A percentile compares a stretch with the other conserved stretches of the same genome.
These are phyloP conservation scores for Oropetium thomaeum DNA, from an alignment of 176 grass and related monocot species.

Conservation along the genomic window DNA sequence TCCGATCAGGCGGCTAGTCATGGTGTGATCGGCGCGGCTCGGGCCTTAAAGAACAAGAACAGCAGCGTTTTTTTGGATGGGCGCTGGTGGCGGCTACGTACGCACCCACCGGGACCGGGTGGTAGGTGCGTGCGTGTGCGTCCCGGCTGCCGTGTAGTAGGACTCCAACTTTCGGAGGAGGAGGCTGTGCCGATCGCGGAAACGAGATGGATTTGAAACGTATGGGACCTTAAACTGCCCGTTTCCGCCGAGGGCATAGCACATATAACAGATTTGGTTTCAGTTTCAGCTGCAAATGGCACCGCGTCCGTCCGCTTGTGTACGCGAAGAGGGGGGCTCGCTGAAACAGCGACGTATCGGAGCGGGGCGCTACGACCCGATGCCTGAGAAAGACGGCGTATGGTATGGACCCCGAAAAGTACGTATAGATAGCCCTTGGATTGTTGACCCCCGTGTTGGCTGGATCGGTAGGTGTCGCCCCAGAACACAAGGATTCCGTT, in stretches of 20 bases:
- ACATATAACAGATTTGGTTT: background rate
- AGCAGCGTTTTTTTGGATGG: conserved; percentile 7
- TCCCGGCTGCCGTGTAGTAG: too few relatives aligned
- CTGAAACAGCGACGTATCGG: conserved; percentile 20
- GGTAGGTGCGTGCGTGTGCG: background rate
- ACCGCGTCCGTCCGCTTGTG: background rate
- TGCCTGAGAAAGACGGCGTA: conserved; percentile 40
- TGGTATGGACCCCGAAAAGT: conserved; percentile 38
- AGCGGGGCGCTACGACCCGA: background rate
- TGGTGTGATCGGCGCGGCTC: background rate
- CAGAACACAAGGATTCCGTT: background rate
- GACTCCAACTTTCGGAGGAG: too few relatives aligned
- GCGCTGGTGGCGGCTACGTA: background rate
- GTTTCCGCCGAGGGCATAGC: background rate
- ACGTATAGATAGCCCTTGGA: background rate
- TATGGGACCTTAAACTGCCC: background rate
- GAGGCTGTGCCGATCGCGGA: background rate
- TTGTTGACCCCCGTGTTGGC: conserved; percentile 16
- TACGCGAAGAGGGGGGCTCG: background rate
- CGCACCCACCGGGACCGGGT: background rate
- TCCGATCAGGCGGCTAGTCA: background rate
- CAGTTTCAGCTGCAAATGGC: too few relatives aligned
- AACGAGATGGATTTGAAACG: conserved; percentile 6
- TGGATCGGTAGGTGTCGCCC: too few relatives aligned
- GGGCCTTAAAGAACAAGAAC: background rate